Base-by-base conservation (phyloP, 1,284 basidiomycete species). In the Xerocomus amazonicus region DNA sequence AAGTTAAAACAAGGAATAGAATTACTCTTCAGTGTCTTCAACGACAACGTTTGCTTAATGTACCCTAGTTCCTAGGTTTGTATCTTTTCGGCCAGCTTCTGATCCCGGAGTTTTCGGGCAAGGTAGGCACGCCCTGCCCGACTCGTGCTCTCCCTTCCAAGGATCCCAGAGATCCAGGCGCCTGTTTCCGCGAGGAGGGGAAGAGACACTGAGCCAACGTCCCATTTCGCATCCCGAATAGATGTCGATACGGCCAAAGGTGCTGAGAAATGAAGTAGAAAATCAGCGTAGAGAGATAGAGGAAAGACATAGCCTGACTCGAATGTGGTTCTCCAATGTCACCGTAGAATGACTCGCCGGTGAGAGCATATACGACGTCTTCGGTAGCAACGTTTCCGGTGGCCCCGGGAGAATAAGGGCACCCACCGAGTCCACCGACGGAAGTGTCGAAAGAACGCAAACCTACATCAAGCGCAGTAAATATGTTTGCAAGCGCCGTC, bases 341-440 rank as follows among this genome's bases (percentile, higher is more conserved):
- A 12, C 55, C 55, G 9, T 56, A 60, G 27, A 56, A 28, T 17
- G 49, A 52, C 37, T 67, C 63, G 23, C 76, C 81, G 43, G 84
- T 80, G 6, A 97, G 76, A 0, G 90, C 88, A 58, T 96, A 93
- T 3, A 97, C 75, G 0, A 96, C 83, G 58, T 94, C 92, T 63
- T 96, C 93, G 0, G 92, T 95, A 0, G 90, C 86, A 26, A 94
- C 89, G 59, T 95, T 95, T n/a, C 92, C 92, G 0, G 90, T 94
- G 5, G 93, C 92, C 1, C 94, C 94, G 0, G 95, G 95, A 0
- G 92, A 93, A 70, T 94, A 98, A 1, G 95, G 94, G 62, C 95
- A 97, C 12, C 94, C 93, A 2, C 95, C 95, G 0, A 97, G 79
- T 0, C 94, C 93, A 5, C 85, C 91, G 6, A 97, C 81, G 2